Conservation (phyloP, 2,329 filamentous ascomycete genomes). For the Exutisphaerella laricina region DNA sequence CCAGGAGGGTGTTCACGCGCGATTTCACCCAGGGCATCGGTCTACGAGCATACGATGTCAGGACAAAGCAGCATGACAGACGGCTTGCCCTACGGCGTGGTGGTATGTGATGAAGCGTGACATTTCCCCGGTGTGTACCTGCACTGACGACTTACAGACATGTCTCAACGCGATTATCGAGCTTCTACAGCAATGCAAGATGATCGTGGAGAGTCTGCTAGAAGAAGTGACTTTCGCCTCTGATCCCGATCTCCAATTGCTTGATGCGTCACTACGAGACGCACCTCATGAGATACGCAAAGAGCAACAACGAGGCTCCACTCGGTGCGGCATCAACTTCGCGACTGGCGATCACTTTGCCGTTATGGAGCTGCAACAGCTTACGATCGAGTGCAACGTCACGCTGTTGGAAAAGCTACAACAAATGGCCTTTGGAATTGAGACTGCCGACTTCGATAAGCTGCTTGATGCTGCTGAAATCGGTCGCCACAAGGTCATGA, state of each 20-base stretch:
- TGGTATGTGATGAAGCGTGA: not conserved
- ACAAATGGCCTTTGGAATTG: not conserved
- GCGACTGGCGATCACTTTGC: slow-evolving; percentile 25
- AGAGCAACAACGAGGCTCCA: slow-evolving; percentile 23
- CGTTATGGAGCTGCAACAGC: slow-evolving; percentile 24
- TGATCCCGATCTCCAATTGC: slow-evolving; percentile 1
- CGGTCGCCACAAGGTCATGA: not conserved
- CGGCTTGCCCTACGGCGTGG: not conserved
- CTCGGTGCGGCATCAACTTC: slow-evolving; percentile 25
- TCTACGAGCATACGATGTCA: not conserved
- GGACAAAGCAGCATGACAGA: not conserved
- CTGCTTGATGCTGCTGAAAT: slow-evolving; percentile 4
- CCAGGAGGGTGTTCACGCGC: not conserved
- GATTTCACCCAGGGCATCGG: not conserved
- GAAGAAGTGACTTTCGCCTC: not conserved
- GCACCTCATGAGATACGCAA: slow-evolving; percentile 22
- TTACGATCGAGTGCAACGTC: slow-evolving; percentile 23
- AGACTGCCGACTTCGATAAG: not conserved
- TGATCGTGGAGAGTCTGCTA: not conserved
- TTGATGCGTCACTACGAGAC: slow-evolving; percentile 5
- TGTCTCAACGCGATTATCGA: not conserved
- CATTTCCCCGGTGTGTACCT: too few relatives aligned
- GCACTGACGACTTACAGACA: not conserved
- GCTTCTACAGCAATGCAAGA: not conserved
- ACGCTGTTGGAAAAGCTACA: not conserved